Evolutionary conservation across 2,329 filamentous ascomycete genomes (phyloP).

Genomic region (Akanthomyces muscarius): DNA sequence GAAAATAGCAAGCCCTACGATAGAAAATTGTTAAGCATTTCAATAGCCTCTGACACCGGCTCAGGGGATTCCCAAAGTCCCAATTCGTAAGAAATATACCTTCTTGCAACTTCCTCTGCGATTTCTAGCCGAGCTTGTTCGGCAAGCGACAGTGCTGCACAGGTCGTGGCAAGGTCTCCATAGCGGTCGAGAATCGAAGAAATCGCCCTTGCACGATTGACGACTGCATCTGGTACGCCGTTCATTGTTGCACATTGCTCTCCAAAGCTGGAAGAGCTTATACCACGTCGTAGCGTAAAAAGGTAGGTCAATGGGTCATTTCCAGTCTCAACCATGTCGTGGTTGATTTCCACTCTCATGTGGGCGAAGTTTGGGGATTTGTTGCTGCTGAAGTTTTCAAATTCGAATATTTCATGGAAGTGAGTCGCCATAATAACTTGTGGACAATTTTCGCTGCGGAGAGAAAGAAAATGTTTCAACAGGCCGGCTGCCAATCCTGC

Average conservation of each 20-base stretch:
- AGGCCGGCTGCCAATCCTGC: conserved; percentile 56
- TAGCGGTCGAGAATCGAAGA: conserved; percentile 64
- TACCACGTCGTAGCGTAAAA: conserved; percentile 64
- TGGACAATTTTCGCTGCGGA: conserved; percentile 41
- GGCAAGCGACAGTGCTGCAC: conserved; percentile 58
- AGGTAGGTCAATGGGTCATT: conserved; percentile 69
- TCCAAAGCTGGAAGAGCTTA: conserved; percentile 78
- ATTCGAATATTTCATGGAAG: conserved; percentile 69
- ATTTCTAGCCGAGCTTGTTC: conserved; percentile 65
- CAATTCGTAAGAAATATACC: conserved; percentile 44
- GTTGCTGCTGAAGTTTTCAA: conserved; percentile 49
- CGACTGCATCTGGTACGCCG: conserved; percentile 67
- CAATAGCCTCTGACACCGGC: neutral
- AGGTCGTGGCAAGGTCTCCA: conserved; percentile 71
- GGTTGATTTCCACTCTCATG: conserved; percentile 66
- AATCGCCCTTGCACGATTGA: conserved; percentile 72
- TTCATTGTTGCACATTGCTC: conserved; percentile 82
- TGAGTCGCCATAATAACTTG: conserved; percentile 61
- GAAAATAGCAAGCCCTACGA: neutral
- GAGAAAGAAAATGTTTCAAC: conserved; percentile 51
- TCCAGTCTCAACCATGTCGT: conserved; percentile 36
- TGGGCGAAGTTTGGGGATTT: conserved; percentile 57
- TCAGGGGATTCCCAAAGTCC: neutral
- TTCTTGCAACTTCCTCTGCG: conserved; percentile 59
- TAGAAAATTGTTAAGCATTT: neutral